Base-by-base conservation (phyloP, 2,329 filamentous ascomycete genomes). In the Metarhizium anisopliae region DNA sequence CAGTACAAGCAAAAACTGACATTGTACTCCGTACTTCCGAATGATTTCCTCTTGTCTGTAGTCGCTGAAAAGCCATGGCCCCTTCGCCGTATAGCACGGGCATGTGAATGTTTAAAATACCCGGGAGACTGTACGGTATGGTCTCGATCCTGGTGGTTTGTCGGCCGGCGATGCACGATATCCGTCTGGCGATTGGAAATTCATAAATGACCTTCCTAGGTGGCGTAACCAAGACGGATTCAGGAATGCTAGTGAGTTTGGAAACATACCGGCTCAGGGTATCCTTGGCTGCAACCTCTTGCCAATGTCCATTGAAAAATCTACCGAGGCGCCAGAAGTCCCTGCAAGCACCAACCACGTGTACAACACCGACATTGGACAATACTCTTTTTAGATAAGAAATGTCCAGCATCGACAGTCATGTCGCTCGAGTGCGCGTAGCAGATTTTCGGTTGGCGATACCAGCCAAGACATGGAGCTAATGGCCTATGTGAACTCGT, bases 321-420 rank as follows among this genome's bases (percentile, higher is more conserved):
- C 0, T 58, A 45, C 1, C 16, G 20, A 1, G 68, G 68, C 0
- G 70, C 86, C 4, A 90, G 75, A 0, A 87, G 84, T 67, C 89
- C 83, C 65, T 86, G 86, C 59, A 86, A 71, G 0, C 84, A 88
- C 63, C 83, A 81, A n/a, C 69, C 69, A 80, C 77, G 60, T 1
- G 61, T 66, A 53, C 71, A 71, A 68, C 70, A 72, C 6, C 65
- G 60, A 50, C 56, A 56, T 3, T 20, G 5, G 13, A 14, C 42
- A 18, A 16, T 4, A 7, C 25, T 25, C 25, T 25, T 3, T 25
- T 25, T 4, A 1, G 25, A 25, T 25, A 3, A 4, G 4, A 25
- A 25, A 25, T 25, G 25, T 4, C 25, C 4, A 25, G 25, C 25
- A 25, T 25, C 25, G 25, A 25, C 25, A 25, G 25, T 25, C 25